A percentile compares a stretch with the other conserved stretches of the same genome.
These are phyloP conservation scores for Gilbertella persicaria DNA, from an alignment of 371 early-diverging fungal species.

Conservation along the genomic window DNA sequence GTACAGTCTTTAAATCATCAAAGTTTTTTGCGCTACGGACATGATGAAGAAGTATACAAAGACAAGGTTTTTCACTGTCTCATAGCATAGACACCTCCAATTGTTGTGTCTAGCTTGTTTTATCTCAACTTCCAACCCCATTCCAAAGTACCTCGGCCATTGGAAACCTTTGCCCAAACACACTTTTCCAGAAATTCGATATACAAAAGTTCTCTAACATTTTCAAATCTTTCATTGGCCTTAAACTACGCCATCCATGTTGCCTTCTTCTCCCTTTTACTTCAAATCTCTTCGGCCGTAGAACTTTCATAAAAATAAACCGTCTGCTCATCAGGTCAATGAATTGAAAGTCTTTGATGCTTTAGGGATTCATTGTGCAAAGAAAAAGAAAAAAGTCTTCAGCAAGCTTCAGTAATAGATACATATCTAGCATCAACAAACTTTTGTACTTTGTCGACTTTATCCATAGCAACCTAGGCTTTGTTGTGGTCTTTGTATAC, in stretches of 20 bases:
- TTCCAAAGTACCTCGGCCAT: too few relatives aligned
- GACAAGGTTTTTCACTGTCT: slow-evolving; percentile 18
- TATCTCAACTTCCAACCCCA: not conserved
- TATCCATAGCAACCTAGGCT: not conserved
- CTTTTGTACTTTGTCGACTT: slow-evolving; percentile 14
- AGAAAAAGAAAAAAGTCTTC: slow-evolving; percentile 25
- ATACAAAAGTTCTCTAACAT: not conserved
- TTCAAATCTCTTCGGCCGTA: slow-evolving; percentile 7
- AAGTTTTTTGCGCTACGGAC: slow-evolving; percentile 14
- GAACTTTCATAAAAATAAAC: slow-evolving; percentile 10
- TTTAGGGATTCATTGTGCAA: slow-evolving; percentile 17
- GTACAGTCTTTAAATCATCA: slow-evolving; percentile 13
- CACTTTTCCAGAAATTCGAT: not conserved
- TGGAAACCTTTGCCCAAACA: not conserved
- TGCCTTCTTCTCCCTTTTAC: not conserved
- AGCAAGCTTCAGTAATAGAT: slow-evolving; percentile 23
- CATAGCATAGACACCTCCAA: slow-evolving; percentile 19
- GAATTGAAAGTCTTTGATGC: slow-evolving; percentile 14
- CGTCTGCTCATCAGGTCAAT: slow-evolving; percentile 14
- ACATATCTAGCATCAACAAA: slow-evolving; percentile 19
- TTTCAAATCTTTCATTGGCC: not conserved
- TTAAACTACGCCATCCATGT: slow-evolving; percentile 23
- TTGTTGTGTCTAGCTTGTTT: slow-evolving; percentile 11
- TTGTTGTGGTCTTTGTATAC: slow-evolving; percentile 29
- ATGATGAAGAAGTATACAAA: slow-evolving; percentile 13